A percentile compares a stretch with the other conserved stretches of the same genome.
phyloP scores from a whole-genome alignment of 2,329 filamentous ascomycete genomes.

The Claviceps sp. region DNA sequence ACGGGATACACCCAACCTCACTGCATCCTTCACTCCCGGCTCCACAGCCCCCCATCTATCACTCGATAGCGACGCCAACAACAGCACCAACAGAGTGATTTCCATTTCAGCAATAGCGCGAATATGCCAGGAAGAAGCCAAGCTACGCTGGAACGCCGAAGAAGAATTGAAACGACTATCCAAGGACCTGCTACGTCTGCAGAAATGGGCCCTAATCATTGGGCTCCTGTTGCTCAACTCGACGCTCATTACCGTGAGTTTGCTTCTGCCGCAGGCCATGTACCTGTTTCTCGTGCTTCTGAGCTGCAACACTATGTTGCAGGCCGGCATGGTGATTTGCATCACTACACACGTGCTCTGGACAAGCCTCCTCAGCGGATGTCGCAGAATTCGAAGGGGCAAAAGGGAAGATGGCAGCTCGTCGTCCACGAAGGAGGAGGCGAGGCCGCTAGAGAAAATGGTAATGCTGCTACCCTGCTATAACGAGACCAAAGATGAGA shows the following conservation, averaged over 20 bases:
- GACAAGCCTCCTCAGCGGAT: conserved; percentile 19
- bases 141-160: conserved; percentile 26
- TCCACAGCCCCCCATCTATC: conserved; percentile 9
- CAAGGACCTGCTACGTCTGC: conserved; percentile 21
- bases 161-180: conserved; percentile 25
- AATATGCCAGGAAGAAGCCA: conserved; percentile 24
- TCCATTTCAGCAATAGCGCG: conserved; percentile 21
- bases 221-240: conserved; percentile 22
- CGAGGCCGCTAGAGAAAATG: conserved; percentile 23
- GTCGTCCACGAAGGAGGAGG: conserved; percentile 3
- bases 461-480: conserved; percentile 35
- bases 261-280: conserved; percentile 25
- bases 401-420: conserved; percentile 14
- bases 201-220: conserved; percentile 26
- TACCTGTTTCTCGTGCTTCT: conserved; percentile 31
- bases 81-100: no score
- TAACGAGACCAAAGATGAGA: conserved; percentile 32
- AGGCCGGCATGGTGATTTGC: conserved; percentile 27
- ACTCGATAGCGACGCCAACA: conserved; percentile 11
- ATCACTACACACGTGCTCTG: conserved; percentile 20
- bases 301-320: conserved; percentile 31
- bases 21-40: conserved; percentile 17
- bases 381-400: conserved; percentile 6
- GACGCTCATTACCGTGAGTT: conserved; percentile 22
- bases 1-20: conserved; percentile 8